Base-by-base conservation (phyloP, 176 grass and related monocot genomes). In the Phyllostachys edulis region DNA sequence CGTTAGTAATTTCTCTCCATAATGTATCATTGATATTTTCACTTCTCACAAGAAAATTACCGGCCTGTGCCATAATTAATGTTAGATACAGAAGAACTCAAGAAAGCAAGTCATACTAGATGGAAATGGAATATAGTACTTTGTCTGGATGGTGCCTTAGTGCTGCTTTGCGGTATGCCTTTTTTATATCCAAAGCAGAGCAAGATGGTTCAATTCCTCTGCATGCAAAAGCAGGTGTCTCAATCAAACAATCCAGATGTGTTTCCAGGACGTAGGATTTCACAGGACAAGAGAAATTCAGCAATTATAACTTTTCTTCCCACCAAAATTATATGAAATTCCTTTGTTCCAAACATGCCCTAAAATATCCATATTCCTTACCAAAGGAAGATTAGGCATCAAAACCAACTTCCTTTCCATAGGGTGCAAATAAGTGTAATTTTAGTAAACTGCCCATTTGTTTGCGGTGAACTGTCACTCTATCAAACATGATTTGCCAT, bases 101-200 rank as follows among this genome's bases (percentile, higher is more conserved):
- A 75, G 34, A 70, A 71, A 64, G 64, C 6, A 41, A 80, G 34
- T 3, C 21, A 59, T 29, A 86, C 68, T 72, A 81, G 69, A 77
- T 71, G 52, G 34, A 85, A 85, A 36, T 76, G 38, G 21, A 54
- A 67, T 64, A 60, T 68, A 72, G 39, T 82, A 97, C 94, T 80
- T 95, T 91, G 70, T 98, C 93, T 73, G 90, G 96, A 89, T 92
- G 92, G 88, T 95, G 93, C 79, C 82, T 89, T 57, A 95, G 77
- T 87, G 91, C 96, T 78, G 96, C 91, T 93, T 93, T 95, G 80
- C 87, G 87, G 68, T 95, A 98, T 71, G 93, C 89, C 63, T 92
- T 95, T 83, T 95, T 95, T 80, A 98, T 84, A 85, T 93, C 93
- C 65, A 84, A 62, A 64, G 59, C 72, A 88, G 93, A 93, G 69